These are phyloP conservation scores for Entomortierella beljakovae DNA, from an alignment of 192 early-diverging fungal genomes.

Conservation along the genomic window DNA sequence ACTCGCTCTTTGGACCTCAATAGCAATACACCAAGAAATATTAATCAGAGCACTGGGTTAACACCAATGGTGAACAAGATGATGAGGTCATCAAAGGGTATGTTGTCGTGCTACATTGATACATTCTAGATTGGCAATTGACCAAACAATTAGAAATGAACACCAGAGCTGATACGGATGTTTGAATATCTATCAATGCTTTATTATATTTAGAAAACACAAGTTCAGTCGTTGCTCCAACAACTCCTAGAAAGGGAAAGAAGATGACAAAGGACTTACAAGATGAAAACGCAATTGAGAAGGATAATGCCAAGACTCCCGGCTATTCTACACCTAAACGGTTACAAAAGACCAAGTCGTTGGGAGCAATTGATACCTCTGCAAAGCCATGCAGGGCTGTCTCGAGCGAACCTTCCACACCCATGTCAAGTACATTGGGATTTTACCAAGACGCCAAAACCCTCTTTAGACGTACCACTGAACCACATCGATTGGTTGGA, in stretches of 20 bases:
- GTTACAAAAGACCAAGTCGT: slow-evolving; percentile 10
- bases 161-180: background rate
- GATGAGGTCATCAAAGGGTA: slow-evolving; percentile 22
- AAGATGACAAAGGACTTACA: background rate
- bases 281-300: slow-evolving; percentile 16
- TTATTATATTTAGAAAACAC: background rate
- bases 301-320: background rate
- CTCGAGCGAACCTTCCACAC: background rate
- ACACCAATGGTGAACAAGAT: slow-evolving; percentile 37
- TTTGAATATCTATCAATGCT: background rate
- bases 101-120: background rate
- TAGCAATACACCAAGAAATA: too few species aligned
- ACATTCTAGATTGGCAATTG: background rate
- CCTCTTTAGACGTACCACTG: slow-evolving; percentile 69
- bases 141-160: background rate
- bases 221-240: background rate
- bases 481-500: slow-evolving; percentile 73
- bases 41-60: slow-evolving; percentile 23
- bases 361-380: background rate
- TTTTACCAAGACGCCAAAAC: slow-evolving; percentile 70
- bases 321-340: slow-evolving; percentile 30
- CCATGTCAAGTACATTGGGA: slow-evolving; percentile 5
- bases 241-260: background rate
- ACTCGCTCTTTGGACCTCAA: slow-evolving; percentile 6
- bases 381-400: background rate